phyloP scores from a whole-genome alignment of 2,329 filamentous ascomycete species.

The Aureobasidium pullulans region DNA sequence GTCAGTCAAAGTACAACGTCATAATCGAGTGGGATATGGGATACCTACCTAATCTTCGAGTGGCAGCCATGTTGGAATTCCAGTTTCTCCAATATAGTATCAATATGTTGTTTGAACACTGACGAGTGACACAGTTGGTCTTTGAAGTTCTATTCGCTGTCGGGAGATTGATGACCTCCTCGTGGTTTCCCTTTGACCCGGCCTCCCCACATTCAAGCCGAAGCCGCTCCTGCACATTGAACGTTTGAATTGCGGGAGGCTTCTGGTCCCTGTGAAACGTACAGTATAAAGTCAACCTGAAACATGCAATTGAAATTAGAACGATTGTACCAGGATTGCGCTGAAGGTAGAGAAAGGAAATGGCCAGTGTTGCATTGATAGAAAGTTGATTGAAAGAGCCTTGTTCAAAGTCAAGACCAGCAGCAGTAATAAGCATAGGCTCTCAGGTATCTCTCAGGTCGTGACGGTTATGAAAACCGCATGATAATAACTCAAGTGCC shows the following conservation, averaged over 20 bases:
- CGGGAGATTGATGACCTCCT: not conserved
- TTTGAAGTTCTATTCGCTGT: not conserved
- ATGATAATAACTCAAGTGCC: constrained; percentile 8
- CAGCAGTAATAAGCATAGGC: constrained; percentile 10
- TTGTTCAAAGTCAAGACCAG: constrained; percentile 5
- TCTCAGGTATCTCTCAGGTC: constrained; percentile 13
- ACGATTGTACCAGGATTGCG: not conserved
- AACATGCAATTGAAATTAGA: not conserved
- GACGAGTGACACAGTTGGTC: too few relatives aligned
- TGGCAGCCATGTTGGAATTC: constrained; percentile 10
- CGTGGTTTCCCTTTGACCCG: not conserved
- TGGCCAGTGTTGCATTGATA: not conserved
- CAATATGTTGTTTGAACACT: too few relatives aligned
- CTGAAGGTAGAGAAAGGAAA: not conserved
- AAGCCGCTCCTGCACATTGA: not conserved
- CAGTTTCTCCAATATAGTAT: not conserved
- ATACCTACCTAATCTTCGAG: constrained; percentile 17
- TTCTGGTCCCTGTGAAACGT: not conserved
- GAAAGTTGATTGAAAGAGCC: not conserved
- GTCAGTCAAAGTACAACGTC: constrained; percentile 13
- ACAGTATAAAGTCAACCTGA: not conserved
- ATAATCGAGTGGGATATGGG: not conserved
- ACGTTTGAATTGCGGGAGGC: constrained; percentile 5
- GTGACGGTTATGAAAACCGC: constrained; percentile 2
- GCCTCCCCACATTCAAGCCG: constrained; percentile 1